Percentiles rank a stretch among this genome's conserved stretches.
Conservation (phyloP, 2,329 filamentous ascomycete genomes). For the Penicillium sp. region DNA sequence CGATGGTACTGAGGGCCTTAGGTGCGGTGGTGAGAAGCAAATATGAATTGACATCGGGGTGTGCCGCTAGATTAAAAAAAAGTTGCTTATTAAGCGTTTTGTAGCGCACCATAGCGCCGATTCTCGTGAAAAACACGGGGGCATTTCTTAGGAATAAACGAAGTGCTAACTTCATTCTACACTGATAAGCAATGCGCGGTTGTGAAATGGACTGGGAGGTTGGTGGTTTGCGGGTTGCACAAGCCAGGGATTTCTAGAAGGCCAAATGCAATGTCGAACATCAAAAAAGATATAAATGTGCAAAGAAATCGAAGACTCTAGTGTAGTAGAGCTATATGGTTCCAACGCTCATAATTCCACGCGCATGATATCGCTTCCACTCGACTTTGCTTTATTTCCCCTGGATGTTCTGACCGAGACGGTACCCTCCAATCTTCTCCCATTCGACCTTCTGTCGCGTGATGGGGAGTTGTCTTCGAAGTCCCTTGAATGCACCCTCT, state of each 20-base stretch:
- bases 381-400: conserved; percentile 52
- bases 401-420: conserved; percentile 76
- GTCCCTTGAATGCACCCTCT: conserved; percentile 90
- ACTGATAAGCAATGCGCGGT: not conserved
- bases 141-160: not conserved
- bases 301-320: not conserved
- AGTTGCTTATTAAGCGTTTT: not conserved
- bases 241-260: not conserved
- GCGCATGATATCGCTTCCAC: not conserved
- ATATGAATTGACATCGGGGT: not conserved
- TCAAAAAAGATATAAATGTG: not conserved
- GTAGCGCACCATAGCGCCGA: not conserved
- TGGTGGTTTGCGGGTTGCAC: not conserved
- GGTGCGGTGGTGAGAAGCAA: not conserved
- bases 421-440: conserved; percentile 95
- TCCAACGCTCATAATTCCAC: not conserved
- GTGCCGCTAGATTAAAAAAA: not conserved
- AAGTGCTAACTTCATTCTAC: not conserved
- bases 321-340: not conserved
- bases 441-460: conserved; percentile 99
- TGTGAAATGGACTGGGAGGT: not conserved
- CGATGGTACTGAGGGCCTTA: not conserved
- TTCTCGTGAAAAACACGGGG: not conserved
- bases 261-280: not conserved
- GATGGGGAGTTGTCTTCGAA: conserved; percentile 89